phyloP scores from a whole-genome alignment of 2,329 filamentous ascomycete genomes.

The Simplicillium sp. region DNA sequence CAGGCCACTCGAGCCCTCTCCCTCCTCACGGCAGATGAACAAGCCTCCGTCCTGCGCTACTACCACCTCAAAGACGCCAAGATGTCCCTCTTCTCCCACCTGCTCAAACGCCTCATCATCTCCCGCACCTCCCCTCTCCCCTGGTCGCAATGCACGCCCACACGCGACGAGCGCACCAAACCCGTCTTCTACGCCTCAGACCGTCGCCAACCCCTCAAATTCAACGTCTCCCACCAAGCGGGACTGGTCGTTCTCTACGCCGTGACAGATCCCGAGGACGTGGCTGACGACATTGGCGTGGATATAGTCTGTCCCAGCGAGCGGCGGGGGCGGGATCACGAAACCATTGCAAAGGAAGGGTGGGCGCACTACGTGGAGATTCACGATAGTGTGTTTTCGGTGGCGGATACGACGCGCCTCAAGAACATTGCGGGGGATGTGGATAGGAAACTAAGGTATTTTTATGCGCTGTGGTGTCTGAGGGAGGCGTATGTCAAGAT shows the following conservation, averaged over 20 bases:
- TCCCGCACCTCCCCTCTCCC: conserved; percentile 45
- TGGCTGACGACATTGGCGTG: conserved; percentile 47
- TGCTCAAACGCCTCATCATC: conserved; percentile 65
- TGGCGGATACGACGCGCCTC: conserved; percentile 52
- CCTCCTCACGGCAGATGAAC: conserved; percentile 46
- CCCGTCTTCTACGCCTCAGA: conserved; percentile 40
- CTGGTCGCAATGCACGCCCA: conserved; percentile 50
- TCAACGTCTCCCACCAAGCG: conserved; percentile 74
- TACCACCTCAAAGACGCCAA: conserved; percentile 64
- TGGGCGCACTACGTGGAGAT: conserved; percentile 62
- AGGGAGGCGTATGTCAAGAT: conserved; percentile 79
- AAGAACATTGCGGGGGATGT: conserved; percentile 34
- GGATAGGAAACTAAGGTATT: conserved; percentile 46
- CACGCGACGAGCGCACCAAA: conserved; percentile 45
- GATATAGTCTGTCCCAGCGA: conserved; percentile 72
- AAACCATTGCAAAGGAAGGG: conserved; percentile 46
- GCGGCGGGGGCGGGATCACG: conserved; percentile 51
- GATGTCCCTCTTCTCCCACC: conserved; percentile 61
- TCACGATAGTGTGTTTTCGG: conserved; percentile 60
- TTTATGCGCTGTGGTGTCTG: conserved; percentile 72
- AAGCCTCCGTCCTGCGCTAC: conserved; percentile 47
- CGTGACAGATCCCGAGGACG: conserved; percentile 21
- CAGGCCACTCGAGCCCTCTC: conserved; percentile 45
- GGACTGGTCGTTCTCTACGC: conserved; percentile 63
- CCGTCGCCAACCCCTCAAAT: conserved; percentile 40